These are phyloP conservation scores for Candida piceae DNA, from an alignment of 805 yeast genomes.

Conservation along the genomic window DNA sequence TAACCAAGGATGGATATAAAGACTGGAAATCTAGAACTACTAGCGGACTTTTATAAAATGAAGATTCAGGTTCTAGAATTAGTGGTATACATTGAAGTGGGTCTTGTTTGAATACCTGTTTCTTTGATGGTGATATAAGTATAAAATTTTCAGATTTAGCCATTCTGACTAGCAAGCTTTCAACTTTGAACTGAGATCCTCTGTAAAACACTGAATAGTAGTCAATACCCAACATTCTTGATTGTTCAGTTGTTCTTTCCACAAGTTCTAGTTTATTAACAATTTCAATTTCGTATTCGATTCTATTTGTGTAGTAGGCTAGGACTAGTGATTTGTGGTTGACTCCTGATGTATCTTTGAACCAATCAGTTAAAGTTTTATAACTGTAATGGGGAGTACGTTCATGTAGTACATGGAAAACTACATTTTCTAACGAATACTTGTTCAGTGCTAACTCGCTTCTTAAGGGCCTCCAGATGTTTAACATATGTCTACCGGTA, in stretches of 20 bases:
- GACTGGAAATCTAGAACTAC: constrained; percentile 92
- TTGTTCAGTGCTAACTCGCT: constrained; percentile 57
- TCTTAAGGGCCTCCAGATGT: constrained; percentile 76
- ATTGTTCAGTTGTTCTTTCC: constrained; percentile 71
- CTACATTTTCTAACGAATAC: constrained; percentile 74
- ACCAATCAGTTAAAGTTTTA: constrained; percentile 44
- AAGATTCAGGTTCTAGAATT: constrained; percentile 87
- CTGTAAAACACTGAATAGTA: constrained; percentile 81
- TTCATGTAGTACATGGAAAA: constrained; percentile 60
- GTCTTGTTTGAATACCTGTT: constrained; percentile 76
- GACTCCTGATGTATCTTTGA: constrained; percentile 24
- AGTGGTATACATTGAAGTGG: constrained; percentile 85
- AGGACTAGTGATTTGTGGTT: no score
- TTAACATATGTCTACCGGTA: constrained; percentile 78
- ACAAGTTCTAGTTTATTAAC: constrained; percentile 61
- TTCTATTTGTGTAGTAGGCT: constrained; percentile 42
- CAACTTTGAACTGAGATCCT: constrained; percentile 94
- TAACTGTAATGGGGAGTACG: constrained; percentile 60
- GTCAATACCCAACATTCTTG: constrained; percentile 83
- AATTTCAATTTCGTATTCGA: constrained; percentile 41
- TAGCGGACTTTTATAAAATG: constrained; percentile 81
- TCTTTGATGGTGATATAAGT: constrained; percentile 71
- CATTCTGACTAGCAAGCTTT: constrained; percentile 70
- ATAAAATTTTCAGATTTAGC: constrained; percentile 73
- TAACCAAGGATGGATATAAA: constrained; percentile 85